Percentiles rank a stretch among this genome's conserved stretches.
Conservation (phyloP, 257 asterid species). For the Solanum peruvianum region DNA sequence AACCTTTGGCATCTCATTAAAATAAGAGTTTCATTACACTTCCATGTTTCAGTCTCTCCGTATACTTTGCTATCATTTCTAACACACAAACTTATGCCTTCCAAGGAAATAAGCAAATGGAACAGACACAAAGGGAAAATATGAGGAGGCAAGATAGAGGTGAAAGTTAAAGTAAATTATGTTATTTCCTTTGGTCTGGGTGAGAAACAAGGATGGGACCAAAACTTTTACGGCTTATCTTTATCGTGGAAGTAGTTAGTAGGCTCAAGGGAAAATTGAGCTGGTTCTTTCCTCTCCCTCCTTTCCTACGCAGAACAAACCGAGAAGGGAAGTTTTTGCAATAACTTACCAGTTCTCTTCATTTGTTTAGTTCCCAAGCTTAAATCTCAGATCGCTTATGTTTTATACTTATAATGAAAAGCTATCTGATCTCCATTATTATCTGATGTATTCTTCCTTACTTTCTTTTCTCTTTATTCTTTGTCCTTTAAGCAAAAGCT, state of each 20-base stretch:
- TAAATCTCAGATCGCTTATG: background rate
- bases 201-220: background rate
- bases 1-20: background rate
- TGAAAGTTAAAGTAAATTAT: background rate
- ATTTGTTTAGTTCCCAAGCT: background rate
- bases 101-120: background rate
- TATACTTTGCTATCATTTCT: background rate
- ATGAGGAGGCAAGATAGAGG: background rate
- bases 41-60: background rate
- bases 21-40: background rate
- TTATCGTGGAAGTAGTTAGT: background rate
- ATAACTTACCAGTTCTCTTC: background rate
- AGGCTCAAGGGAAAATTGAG: background rate
- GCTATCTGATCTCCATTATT: background rate
- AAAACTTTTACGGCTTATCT: background rate
- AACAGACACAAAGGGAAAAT: background rate
- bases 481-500: background rate
- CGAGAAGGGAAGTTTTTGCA: background rate
- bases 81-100: background rate
- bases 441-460: background rate
- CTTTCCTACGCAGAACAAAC: background rate
- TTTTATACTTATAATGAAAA: background rate
- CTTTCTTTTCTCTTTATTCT: background rate
- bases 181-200: background rate
- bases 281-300: background rate